Evolutionary conservation across 2,329 filamentous ascomycete genomes (phyloP), one percentile per base, ranked within the genome.

Genomic region (Rhexocercosporidium sp.): DNA sequence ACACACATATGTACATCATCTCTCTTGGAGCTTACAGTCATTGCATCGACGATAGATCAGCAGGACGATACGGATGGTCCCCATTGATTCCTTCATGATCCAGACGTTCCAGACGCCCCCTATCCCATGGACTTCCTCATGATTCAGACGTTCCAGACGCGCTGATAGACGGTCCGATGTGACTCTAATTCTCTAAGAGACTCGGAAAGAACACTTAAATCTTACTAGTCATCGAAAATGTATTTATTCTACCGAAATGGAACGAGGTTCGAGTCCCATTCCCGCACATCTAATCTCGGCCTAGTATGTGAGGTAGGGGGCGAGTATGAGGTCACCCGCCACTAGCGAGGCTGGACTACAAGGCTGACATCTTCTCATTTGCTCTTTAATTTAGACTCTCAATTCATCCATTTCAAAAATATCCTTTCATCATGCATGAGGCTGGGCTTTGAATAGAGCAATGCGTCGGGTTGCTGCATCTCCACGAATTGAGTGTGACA

Each of bases 241-340:
- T 4, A 14, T 41, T 41, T 3, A 41, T 41, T 16, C 14, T 6
- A 7, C 29, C 18, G 6, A 62, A 3, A n/a, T 12, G 16, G 22
- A 54, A 46, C 59, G 47, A 44, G 41, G 29, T 2, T 37, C 51
- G 22, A 47, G 47, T 56, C 61, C 31, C 25, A 11, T 22, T 46
- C 20, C 22, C 8, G 27, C 31, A 31, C 37, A 41, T 14, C 22
- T 29, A 25, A 14, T 31, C 34, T 57, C 56, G 63, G 63, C 63
- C 66, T 65, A 59, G 51, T 34, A 37, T 47, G 12, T 63, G 27
- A 51, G 62, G 29, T 44, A 46, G 61, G 66, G 66, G 66, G 66
- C 66, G 63, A 66, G 29, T 41, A 64, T 65, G 66, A 64, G 51
- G 51, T 65, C 66, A 67, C 65, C 14, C 65, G 37, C 7, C 37